These are phyloP conservation scores for Pseudogymnoascus sp. DNA, from an alignment of 2,329 filamentous ascomycete genomes.

Conservation along the genomic window DNA sequence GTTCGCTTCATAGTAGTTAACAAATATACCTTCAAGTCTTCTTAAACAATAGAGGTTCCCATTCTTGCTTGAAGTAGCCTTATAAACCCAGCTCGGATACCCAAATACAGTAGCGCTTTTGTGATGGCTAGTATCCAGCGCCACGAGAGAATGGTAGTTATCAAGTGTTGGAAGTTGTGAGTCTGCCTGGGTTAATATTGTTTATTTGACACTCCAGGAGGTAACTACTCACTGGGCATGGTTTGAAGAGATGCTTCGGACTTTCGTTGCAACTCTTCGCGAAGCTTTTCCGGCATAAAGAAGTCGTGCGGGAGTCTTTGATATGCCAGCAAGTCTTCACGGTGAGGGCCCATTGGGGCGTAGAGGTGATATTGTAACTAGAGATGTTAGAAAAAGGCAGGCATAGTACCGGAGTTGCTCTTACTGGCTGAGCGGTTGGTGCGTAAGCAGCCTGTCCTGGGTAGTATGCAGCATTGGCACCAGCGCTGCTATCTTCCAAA, in stretches of 20 bases:
- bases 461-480: conserved; percentile 57
- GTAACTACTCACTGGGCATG: conserved; percentile 55
- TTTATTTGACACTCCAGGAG: background rate
- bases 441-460: conserved; percentile 46
- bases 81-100: conserved; percentile 90
- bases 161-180: conserved; percentile 72
- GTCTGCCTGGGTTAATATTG: conserved; percentile 32
- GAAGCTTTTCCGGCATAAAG: conserved; percentile 77
- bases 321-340: conserved; percentile 72
- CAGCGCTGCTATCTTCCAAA: conserved; percentile 55
- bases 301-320: conserved; percentile 85
- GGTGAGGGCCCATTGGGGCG: conserved; percentile 74
- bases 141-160: conserved; percentile 86
- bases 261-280: conserved; percentile 85
- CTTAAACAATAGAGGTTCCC: conserved; percentile 82
- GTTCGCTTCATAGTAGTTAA: background rate
- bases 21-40: conserved; percentile 62
- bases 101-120: conserved; percentile 75
- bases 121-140: conserved; percentile 72
- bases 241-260: conserved; percentile 77
- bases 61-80: conserved; percentile 81
- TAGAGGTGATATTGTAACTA: conserved; percentile 89
- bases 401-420: conserved; percentile 18
- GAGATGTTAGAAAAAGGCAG: conserved; percentile 18
- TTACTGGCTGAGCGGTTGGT: conserved; percentile 50